Evolutionary conservation across 768 basidiomycete genomes (phyloP), one percentile per base, ranked within the genome.

Genomic region (Termitomyces heimii): DNA sequence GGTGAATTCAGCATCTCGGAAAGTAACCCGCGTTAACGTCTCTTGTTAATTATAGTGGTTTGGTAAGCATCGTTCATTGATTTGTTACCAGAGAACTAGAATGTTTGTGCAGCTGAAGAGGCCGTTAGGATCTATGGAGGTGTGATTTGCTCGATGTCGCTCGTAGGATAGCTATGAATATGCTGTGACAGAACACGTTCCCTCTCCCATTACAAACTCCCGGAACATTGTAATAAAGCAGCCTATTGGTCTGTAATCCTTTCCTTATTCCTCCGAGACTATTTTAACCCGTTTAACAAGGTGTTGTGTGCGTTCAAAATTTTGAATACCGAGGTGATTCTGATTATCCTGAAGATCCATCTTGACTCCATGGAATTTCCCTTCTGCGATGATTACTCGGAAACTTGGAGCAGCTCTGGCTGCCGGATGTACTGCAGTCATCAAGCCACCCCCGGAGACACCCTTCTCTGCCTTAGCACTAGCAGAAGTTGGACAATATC

Each of bases 371-470:
- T 91, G 90, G 92, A 94, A 97, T 71, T 98, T 97, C 75, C 95
- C 95, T 2, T 92, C 89, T 26, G 92, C 93, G 0, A 95, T 95
- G 92, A 89, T 93, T 22, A 89, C 89, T 0, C 86, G 93, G n/a
- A 95, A 95, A 70, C 75, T 94, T 16, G 92, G 84, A 28, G 84
- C 92, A 29, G 93, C 92, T 24, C 81, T 98, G 16, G 96, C 95
- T 2, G 94, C 94, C 16, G 97, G 97, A n/a, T 98, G 96, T 68
- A 97, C 96, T 0, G 81, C 86, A 0, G 94, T 99, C 47, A 86
- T 98, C 70, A 98, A 98, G 65, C 95, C 95, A 1, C 88, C 97
- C 0, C 82, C 93, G 0, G 97, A 99, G 71, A 93, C 97, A 0
- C 97, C 97, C 1, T 97, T 92, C 74, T 93, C 92, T 31, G 84